These are phyloP conservation scores for Fusarium goolgardi DNA, from an alignment of 2,329 filamentous ascomycete species.

Conservation along the genomic window DNA sequence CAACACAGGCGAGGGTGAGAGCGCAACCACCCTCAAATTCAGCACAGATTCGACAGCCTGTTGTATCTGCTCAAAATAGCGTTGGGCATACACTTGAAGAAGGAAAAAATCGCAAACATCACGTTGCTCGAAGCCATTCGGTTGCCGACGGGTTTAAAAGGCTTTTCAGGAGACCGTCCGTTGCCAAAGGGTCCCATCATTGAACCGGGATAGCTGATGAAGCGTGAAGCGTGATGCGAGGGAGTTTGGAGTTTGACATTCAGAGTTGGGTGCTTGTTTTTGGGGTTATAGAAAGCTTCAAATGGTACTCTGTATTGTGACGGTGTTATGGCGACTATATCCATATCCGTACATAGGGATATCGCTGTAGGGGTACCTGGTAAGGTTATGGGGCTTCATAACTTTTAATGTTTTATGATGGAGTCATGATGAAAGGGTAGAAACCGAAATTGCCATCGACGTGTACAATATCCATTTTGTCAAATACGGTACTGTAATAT, in stretches of 20 bases:
- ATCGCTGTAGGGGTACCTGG: neutral
- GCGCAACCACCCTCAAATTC: constrained; percentile 8
- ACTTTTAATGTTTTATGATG: constrained; percentile 4
- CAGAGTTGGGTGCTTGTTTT: neutral
- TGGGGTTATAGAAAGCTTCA: neutral
- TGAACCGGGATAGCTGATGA: neutral
- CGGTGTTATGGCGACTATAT: neutral
- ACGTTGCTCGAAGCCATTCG: constrained; percentile 49
- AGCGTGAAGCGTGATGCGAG: neutral
- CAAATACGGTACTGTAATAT: neutral
- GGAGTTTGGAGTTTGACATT: neutral
- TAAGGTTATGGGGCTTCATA: constrained; percentile 12
- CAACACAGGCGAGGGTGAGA: constrained; percentile 5
- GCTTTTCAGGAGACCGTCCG: constrained; percentile 54
- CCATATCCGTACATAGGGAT: neutral
- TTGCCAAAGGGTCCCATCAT: constrained; percentile 8
- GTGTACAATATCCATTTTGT: neutral
- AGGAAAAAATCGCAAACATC: constrained; percentile 13
- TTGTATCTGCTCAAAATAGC: constrained; percentile 15
- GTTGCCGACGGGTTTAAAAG: constrained; percentile 54
- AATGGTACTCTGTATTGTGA: neutral
- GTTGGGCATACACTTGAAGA: constrained; percentile 9
- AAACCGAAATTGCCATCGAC: constrained; percentile 3
- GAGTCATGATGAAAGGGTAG: constrained; percentile 3
- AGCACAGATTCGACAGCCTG: constrained; percentile 19